Conservation (phyloP, 2,329 filamentous ascomycete genomes). For the Aspergillus clavatus region DNA sequence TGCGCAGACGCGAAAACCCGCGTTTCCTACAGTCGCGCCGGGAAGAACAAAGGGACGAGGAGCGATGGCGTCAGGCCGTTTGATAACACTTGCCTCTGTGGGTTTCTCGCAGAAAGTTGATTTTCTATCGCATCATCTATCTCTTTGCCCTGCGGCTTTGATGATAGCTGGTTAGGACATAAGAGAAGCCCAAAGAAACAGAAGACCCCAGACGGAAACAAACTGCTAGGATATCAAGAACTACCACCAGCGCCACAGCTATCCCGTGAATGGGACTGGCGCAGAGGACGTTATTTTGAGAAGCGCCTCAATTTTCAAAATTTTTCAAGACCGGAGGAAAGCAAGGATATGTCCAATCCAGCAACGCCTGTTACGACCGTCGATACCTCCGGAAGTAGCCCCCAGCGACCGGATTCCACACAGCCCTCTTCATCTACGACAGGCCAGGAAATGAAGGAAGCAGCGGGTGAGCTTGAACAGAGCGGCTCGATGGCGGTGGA, state of each 20-base stretch:
- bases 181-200: too few relatives aligned
- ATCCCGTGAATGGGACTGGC: not conserved
- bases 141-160: not conserved
- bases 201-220: too few relatives aligned
- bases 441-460: constrained; percentile 11
- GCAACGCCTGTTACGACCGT: constrained; percentile 24
- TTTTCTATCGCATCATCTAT: not conserved
- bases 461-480: not conserved
- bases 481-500: not conserved
- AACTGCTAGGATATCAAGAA: too few relatives aligned
- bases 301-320: too few relatives aligned
- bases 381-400: constrained; percentile 23
- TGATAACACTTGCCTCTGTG: too few relatives aligned
- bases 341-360: constrained; percentile 22
- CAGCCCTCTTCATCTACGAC: constrained; percentile 27
- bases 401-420: constrained; percentile 25
- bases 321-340: not conserved
- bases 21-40: constrained; percentile 13
- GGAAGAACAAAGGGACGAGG: not conserved
- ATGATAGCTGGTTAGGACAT: not conserved
- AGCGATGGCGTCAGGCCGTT: not conserved
- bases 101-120: too few relatives aligned
- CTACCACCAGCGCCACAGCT: not conserved
- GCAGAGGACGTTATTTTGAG: not conserved
- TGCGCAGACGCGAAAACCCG: constrained; percentile 33